Evolutionary conservation across 2,329 filamentous ascomycete genomes (phyloP), one percentile per base, ranked within the genome.

Genomic region (Xylaria sp.): DNA sequence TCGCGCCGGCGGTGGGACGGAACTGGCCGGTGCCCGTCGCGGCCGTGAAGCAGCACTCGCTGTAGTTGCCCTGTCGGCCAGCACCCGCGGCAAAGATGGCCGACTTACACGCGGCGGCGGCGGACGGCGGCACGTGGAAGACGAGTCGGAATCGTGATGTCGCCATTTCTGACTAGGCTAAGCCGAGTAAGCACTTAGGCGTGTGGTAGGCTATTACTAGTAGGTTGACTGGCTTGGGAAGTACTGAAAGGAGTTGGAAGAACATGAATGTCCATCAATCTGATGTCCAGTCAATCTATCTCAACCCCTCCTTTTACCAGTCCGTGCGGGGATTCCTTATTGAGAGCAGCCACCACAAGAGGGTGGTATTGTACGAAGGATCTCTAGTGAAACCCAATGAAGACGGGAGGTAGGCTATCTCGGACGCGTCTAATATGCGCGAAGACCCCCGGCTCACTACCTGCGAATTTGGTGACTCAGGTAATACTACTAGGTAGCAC

Each of bases 21-120:
- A 92, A 93, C 73, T 92, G 89, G 0, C 89, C 89, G 0, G 81
- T 87, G 4, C 90, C 90, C 5, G 77, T 68, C 3, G 78, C 69
- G 0, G 79, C 77, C 2, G 80, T 79, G 80, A 81, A 89, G 76
- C 83, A 84, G 74, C 81, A 84, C 71, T 89, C 85, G 27, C 83
- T 86, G 73, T 88, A 88, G 71, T 82, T 82, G n/a, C 83, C 84
- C 0, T 80, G 73, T 11, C 81, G 78, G 29, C 87, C 86, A 2
- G 86, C 86, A n/a, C 86, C 86, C 17, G 85, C 84, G n/a, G 79
- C 79, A 74, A 89, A 88, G 71, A 89, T 80, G 66, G 86, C 86
- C 0, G 78, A 64, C 75, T 89, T 89, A 76, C 84, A 85, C 13
- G 79, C 79, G n/a, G 78, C 78, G n/a, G 85, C 78, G 22, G 77